A percentile compares a stretch with the other conserved stretches of the same genome.
phyloP scores from a whole-genome alignment of 768 basidiomycete species.

The Hygrophoropsis aurantiaca region DNA sequence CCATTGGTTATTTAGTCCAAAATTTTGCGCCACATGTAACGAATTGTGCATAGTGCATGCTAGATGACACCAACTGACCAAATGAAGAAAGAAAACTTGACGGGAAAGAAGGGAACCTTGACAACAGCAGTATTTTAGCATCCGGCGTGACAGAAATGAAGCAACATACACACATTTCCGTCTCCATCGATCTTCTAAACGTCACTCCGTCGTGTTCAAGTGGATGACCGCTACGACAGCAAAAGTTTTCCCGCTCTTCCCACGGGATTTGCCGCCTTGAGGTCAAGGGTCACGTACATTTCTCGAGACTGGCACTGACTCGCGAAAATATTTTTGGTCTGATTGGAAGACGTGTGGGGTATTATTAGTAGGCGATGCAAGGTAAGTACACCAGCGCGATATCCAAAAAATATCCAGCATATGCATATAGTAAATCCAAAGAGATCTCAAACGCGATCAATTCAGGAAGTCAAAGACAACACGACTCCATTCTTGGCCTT shows the following conservation, averaged over 20 bases:
- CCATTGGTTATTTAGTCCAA: not conserved
- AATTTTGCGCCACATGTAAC: constrained; percentile 3
- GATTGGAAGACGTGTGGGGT: not conserved
- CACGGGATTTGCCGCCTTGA: constrained; percentile 5
- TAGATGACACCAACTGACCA: constrained; percentile 1
- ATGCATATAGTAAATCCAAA: too few relatives aligned
- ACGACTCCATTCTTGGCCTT: constrained; percentile 80
- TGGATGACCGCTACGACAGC: not conserved
- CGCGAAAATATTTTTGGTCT: constrained; percentile 3
- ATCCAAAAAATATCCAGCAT: too few relatives aligned
- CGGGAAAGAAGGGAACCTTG: constrained; percentile 1
- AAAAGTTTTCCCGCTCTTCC: constrained; percentile 3
- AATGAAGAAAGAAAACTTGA: not conserved
- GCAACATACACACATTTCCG: constrained; percentile 8
- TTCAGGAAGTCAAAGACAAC: constrained; percentile 58
- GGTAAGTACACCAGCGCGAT: not conserved
- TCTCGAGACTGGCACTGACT: not conserved
- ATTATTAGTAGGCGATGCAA: constrained; percentile 3
- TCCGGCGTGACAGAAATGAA: constrained; percentile 6
- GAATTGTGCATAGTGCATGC: not conserved
- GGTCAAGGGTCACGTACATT: not conserved
- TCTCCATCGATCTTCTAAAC: not conserved
- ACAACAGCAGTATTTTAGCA: constrained; percentile 7
- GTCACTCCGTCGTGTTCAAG: not conserved
- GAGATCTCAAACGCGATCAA: constrained; percentile 15